Percentiles rank a stretch among this genome's conserved stretches.
Evolutionary conservation across 768 basidiomycete species (phyloP).

Genomic region (Lyophyllum atratum): DNA sequence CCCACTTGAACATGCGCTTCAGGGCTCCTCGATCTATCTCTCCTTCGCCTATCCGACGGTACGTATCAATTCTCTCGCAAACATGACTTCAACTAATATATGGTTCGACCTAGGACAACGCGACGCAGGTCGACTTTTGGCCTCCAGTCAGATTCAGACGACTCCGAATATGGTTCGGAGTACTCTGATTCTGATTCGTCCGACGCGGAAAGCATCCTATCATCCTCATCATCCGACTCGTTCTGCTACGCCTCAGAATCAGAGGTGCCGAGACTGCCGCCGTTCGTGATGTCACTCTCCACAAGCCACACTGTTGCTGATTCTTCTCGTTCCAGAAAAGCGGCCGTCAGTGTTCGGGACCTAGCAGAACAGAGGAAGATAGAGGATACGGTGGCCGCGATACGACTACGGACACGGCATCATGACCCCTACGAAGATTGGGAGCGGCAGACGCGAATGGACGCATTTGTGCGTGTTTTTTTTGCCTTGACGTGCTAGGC

Average conservation of each 20-base stretch:
- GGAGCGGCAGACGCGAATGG: constrained; percentile 51
- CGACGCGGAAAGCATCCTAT: constrained; percentile 21
- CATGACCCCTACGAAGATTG: constrained; percentile 61
- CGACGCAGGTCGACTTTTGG: constrained; percentile 57
- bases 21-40: constrained; percentile 35
- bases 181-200: constrained; percentile 37
- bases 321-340: constrained; percentile 19
- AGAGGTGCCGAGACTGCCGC: constrained; percentile 33
- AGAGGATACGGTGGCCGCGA: constrained; percentile 53
- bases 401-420: constrained; percentile 52
- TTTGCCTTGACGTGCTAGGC: not conserved
- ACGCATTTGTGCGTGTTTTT: constrained; percentile 46
- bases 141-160: constrained; percentile 51
- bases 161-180: constrained; percentile 29
- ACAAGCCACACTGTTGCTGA: not conserved
- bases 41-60: constrained; percentile 16
- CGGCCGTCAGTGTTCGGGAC: constrained; percentile 28
- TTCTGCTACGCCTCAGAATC: constrained; percentile 46
- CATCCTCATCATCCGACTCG: constrained; percentile 33
- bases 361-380: constrained; percentile 42
- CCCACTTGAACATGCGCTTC: constrained; percentile 47
- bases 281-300: constrained; percentile 27
- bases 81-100: not conserved
- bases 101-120: constrained; percentile 14
- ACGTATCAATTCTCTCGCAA: not conserved